Evolutionary conservation across 148 eudicot species (phyloP), one percentile per base, ranked within the genome.

Genomic region (Persicaria maculosa): DNA sequence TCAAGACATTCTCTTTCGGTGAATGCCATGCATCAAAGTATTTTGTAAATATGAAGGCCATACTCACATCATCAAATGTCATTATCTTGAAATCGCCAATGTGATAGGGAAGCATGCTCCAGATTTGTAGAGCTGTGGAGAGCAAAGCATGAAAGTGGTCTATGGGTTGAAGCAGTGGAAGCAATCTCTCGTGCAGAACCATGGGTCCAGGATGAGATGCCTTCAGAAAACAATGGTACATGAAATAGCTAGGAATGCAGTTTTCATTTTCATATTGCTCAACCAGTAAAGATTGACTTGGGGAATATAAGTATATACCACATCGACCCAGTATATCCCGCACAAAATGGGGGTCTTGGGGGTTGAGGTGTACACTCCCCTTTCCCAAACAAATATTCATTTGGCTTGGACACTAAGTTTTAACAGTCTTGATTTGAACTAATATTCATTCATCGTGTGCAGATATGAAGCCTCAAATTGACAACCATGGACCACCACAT

Each of bases 81-180:
- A 45, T 68, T 68, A 68, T 47, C 50, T 64, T 53, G 12, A 57
- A 47, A 44, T 65, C 52, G 15, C 70, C 77, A 58, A 75, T 77
- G 47, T 44, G 69, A 74, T 81, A 96, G 99, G 93, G 92, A 86
- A 68, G 99, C 94, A 25, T 86, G 97, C 87, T 83, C 78, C 74
- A 84, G 86, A 76, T 96, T 92, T 82, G 72, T 84, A 75, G 86
- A 90, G 52, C 85, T 96, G 74, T 92, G 99, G 99, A 96, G 89
- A 80, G 86, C 80, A 74, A 96, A 92, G 86, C 99, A 96, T 79
- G 99, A 96, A 85, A 89, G 82, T 70, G 99, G 97, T 40, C 94
- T 90, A 80, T 96, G 97, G 99, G 83, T 92, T 82, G 97, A 95
- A 81, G 86, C 92, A 81, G 77, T 89, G 50, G 92, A 92, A 79